Evolutionary conservation across 495 filamentous ascomycete species (phyloP), one percentile per base, ranked within the genome.

Genomic region (Glarea lozoyensis): DNA sequence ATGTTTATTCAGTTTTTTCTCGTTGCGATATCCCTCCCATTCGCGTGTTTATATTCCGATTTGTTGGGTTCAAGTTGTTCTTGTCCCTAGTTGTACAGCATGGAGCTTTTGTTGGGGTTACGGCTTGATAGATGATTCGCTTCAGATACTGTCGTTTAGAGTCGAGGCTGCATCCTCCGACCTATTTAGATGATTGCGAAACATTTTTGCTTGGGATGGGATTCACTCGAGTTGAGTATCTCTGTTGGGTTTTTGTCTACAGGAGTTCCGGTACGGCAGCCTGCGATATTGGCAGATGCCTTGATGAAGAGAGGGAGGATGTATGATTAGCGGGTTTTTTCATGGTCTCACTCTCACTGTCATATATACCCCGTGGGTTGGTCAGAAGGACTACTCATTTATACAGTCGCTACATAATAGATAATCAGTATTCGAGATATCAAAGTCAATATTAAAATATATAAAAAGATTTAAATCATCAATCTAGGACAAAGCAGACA

Each of bases 351-450:
- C 37, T 31, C 39, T 35, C 44, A 18, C 37, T 43, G 24, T 30
- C 27, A 46, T 30, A 51, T 51, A 51, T 43, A 43, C 46, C 48
- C 42, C 48, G n/a, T n/a, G n/a, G n/a, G n/a, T n/a, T n/a, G n/a
- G n/a, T n/a, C n/a, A n/a, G n/a, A n/a, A n/a, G n/a, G n/a, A n/a
- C n/a, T n/a, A n/a, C n/a, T n/a, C n/a, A n/a, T n/a, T n/a, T n/a
- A n/a, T n/a, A n/a, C n/a, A n/a, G n/a, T n/a, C n/a, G n/a, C n/a
- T n/a, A n/a, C n/a, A n/a, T n/a, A n/a, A n/a, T n/a, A n/a, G n/a
- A n/a, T n/a, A n/a, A n/a, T n/a, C n/a, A n/a, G n/a, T n/a, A n/a
- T n/a, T n/a, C n/a, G n/a, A n/a, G n/a, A n/a, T n/a, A n/a, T n/a
- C n/a, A n/a, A n/a, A n/a, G n/a, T n/a, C n/a, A n/a, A n/a, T n/a